Conservation (phyloP, 2,329 filamentous ascomycete genomes). For the Penicillium sp. region DNA sequence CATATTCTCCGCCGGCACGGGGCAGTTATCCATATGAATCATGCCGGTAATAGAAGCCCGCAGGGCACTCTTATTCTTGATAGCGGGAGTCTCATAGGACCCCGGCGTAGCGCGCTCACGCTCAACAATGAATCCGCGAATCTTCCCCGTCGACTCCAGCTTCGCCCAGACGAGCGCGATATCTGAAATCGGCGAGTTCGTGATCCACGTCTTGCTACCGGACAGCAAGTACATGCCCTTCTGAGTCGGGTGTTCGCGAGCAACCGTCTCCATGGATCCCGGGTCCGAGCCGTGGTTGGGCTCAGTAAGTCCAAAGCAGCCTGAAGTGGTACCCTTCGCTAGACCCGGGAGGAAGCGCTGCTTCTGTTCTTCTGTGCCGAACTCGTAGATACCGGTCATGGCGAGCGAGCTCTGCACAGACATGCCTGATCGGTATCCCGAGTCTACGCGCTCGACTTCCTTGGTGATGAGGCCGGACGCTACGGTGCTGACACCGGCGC, state of each 20-base stretch:
- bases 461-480: conserved; percentile 87
- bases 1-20: conserved; percentile 89
- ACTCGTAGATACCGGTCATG: conserved; percentile 90
- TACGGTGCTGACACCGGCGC: conserved; percentile 83
- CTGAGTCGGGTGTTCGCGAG: conserved; percentile 81
- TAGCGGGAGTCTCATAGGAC: conserved; percentile 84
- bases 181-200: conserved; percentile 87
- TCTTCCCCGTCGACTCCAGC: conserved; percentile 86
- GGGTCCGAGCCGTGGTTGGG: conserved; percentile 92
- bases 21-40: conserved; percentile 92
- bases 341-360: conserved; percentile 78
- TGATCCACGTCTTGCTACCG: conserved; percentile 93
- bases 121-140: conserved; percentile 89
- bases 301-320: conserved; percentile 87
- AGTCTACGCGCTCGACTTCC: conserved; percentile 88
- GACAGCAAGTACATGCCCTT: conserved; percentile 78
- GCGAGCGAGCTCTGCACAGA: conserved; percentile 90
- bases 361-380: conserved; percentile 84
- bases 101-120: conserved; percentile 81
- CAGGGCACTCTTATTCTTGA: conserved; percentile 95
- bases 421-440: conserved; percentile 89
- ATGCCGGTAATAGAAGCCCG: conserved; percentile 94
- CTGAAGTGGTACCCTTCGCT: conserved; percentile 79
- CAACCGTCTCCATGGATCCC: conserved; percentile 84
- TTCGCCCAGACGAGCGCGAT: conserved; percentile 91